Evolutionary conservation across 805 yeast species (phyloP), one percentile per base, ranked within the genome.

Genomic region (Kurtzmaniella cleridarum): DNA sequence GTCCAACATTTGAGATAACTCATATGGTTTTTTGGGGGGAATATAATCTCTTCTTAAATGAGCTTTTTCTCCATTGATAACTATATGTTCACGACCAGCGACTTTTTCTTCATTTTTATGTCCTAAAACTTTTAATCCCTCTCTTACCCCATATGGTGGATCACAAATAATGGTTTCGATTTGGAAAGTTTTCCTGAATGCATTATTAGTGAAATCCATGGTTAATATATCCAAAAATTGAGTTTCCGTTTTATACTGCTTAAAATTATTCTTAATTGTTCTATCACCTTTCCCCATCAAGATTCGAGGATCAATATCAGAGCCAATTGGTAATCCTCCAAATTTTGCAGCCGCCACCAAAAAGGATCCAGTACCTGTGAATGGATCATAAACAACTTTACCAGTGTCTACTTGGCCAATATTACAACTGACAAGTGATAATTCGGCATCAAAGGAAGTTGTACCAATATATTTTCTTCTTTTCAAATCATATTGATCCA

Each of bases 91-190:
- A 49, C 86, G 77, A 0, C 91, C 95, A 8, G 64, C 75, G 32
- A 83, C 83, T 51, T 75, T 78, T 2, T 81, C 81, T 36, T 81
- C 75, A 44, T 74, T 61, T 46, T 75, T 79, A 3, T 95, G 84
- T 3, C 98, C 98, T 40, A 95, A 78, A 1, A 89, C 96, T 57
- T 88, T 89, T 39, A 93, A 75, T 3, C 98, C 95, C 59, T 93
- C 98, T 49, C 98, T 72, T 2, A 93, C 95, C 10, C 98, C 98
- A 59, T 93, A 93, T 0, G 98, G 98, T 2, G 98, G 98, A 61
- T 93, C 98, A 55, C 97, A 89, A 2, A 91, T 76, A 4, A 93
- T 91, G 1, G 85, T 72, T 55, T 93, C 96, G 11, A 93, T 71
- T 20, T 48, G 54, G 17, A 93, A 60, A 45, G 74, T 71, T 0